Conservation (phyloP, 2,329 filamentous ascomycete species). For the Dothideomycetes sp. region DNA sequence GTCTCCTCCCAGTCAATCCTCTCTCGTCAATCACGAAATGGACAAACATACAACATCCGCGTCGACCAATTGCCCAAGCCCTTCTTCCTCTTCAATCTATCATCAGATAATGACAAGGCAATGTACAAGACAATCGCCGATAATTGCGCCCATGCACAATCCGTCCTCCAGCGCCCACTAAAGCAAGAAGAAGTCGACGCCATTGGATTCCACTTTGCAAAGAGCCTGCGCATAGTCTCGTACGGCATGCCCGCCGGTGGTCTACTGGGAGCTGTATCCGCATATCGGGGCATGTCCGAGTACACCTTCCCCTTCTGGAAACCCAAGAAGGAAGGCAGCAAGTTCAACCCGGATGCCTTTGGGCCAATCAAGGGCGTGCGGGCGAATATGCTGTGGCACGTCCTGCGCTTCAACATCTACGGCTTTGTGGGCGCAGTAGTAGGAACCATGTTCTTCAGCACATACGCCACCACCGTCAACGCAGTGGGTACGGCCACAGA, state of each 20-base stretch:
- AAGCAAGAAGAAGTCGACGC: conserved; percentile 31
- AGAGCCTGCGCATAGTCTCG: conserved; percentile 25
- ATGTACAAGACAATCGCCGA: conserved; percentile 21
- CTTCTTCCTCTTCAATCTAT: conserved; percentile 22
- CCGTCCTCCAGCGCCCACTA: conserved; percentile 25
- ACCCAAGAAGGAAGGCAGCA: conserved; percentile 22
- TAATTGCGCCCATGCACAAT: conserved; percentile 16
- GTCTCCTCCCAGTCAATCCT: not conserved
- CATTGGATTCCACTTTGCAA: conserved; percentile 28
- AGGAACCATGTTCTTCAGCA: conserved; percentile 20
- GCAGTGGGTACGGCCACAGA: conserved; percentile 26
- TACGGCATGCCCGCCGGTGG: conserved; percentile 27
- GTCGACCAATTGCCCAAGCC: conserved; percentile 25
- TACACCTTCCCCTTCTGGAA: conserved; percentile 32
- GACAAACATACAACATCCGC: conserved; percentile 21
- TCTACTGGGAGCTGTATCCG: conserved; percentile 20
- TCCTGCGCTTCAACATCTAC: conserved; percentile 18
- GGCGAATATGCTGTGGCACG: conserved; percentile 23
- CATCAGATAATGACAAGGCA: conserved; percentile 18
- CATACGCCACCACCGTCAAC: conserved; percentile 22
- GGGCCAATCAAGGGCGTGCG: conserved; percentile 19
- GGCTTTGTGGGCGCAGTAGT: conserved; percentile 20
- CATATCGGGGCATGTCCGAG: conserved; percentile 22
- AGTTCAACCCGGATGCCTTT: conserved; percentile 28
- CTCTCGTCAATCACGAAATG: not conserved